These are phyloP conservation scores for Triticum timopheevii DNA, from an alignment of 176 grass and related monocot species.

Conservation along the genomic window DNA sequence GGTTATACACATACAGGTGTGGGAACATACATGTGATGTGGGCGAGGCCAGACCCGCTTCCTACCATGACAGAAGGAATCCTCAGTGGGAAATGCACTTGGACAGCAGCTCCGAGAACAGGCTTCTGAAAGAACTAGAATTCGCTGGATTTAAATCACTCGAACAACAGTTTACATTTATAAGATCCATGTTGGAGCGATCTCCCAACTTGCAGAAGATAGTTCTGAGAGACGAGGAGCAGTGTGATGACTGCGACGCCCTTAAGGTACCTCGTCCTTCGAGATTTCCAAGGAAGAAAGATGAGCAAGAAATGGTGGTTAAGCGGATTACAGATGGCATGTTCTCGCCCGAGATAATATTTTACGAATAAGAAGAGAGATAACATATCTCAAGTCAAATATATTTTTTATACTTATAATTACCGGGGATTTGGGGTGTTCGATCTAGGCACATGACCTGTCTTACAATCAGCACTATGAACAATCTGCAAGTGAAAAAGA, in stretches of 20 bases:
- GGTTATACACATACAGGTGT: background rate
- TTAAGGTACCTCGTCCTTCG: background rate
- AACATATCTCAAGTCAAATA: too few species aligned
- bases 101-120: too few species aligned
- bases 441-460: background rate
- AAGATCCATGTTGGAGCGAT: background rate
- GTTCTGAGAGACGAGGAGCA: background rate
- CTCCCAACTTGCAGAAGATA: slow-evolving; percentile 14
- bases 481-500: too few species aligned
- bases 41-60: background rate
- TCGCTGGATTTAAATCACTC: background rate
- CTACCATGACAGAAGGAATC: background rate
- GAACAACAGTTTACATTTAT: background rate
- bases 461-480: background rate
- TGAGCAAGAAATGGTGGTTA: background rate
- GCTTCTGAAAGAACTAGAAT: too few species aligned
- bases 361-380: background rate
- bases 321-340: background rate
- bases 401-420: too few species aligned
- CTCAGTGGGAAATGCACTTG: background rate
- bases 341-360: background rate
- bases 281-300: background rate
- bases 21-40: background rate
- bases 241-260: background rate
- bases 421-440: background rate